Conservation (phyloP, 768 basidiomycete species). For the Thelephora ganbajun region DNA sequence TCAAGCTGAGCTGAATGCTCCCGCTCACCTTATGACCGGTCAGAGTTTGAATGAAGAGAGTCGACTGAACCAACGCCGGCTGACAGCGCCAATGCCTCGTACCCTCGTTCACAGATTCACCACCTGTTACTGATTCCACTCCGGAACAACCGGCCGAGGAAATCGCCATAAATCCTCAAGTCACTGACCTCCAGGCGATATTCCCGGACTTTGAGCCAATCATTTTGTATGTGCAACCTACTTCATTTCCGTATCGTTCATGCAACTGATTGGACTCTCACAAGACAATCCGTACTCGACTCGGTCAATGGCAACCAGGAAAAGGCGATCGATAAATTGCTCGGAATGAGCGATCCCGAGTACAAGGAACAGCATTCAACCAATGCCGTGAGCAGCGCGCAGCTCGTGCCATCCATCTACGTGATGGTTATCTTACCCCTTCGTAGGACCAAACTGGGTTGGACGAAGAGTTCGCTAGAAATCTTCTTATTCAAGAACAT, state of each 20-base stretch:
- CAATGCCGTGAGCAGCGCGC: neutral
- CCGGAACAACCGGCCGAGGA: conserved; percentile 1
- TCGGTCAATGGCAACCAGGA: conserved; percentile 61
- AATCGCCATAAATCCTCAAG: conserved; percentile 25
- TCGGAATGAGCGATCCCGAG: conserved; percentile 79
- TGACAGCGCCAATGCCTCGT: too few relatives aligned
- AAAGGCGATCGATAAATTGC: conserved; percentile 58
- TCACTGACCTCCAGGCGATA: conserved; percentile 45
- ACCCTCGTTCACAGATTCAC: neutral
- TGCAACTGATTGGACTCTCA: neutral
- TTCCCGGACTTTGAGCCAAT: conserved; percentile 71
- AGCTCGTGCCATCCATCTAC: neutral
- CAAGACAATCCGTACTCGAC: conserved; percentile 56
- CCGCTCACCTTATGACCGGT: too few relatives aligned
- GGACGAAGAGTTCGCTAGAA: conserved; percentile 69
- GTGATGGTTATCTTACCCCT: conserved; percentile 3
- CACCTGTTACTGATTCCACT: neutral
- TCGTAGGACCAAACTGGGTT: conserved; percentile 48
- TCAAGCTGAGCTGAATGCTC: too few relatives aligned
- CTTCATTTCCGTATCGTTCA: neutral
- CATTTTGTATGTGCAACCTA: conserved; percentile 37
- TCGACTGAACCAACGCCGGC: too few relatives aligned
- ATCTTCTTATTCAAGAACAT: conserved; percentile 44
- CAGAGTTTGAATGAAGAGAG: too few relatives aligned
- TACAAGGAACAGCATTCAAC: conserved; percentile 20